Evolutionary conservation across 1,284 basidiomycete genomes (phyloP), one percentile per base, ranked within the genome.

Genomic region (Naganishia liquefaciens): DNA sequence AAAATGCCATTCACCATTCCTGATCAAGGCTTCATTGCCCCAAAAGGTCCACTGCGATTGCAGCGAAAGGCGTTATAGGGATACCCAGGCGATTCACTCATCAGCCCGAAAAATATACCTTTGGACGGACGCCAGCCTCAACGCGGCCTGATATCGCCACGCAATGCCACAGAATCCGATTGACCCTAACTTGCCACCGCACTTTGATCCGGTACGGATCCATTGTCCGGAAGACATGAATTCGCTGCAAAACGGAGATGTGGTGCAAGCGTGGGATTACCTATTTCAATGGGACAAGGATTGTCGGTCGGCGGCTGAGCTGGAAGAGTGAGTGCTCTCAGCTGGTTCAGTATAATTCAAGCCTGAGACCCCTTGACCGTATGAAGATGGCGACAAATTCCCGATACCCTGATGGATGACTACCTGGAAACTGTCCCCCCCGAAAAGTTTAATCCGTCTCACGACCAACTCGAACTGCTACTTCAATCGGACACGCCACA

Each of bases 211-310:
- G 11, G 57, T 65, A 15, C 63, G 64, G 28, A 58, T 68, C 25
- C 30, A 68, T 25, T 27, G 49, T 15, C 63, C 63, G 5, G 50
- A 39, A 5, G 67, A 68, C 47, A 68, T 62, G 33, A 49, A 69
- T 39, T 30, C 49, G 7, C 49, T 65, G 2, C 15, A 40, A 10
- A 23, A 53, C 19, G 70, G 70, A 19, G 68, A 69, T 25, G 52
- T 69, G 25, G 65, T 69, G n/a, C 44, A 69, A 37, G 61, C 66
- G n/a, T 70, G 70, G 70, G 68, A 65, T 25, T 66, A 64, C 43
- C 30, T 63, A 5, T 70, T 68, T 27, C 46, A 55, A 19, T 71
- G 70, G 70, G 67, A 69, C 58, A 62, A 68, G 15, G 27, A 65
- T 49, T 69, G 68, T 47, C 54, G 65, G 10, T 44, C 63, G 2